A percentile compares a stretch with the other conserved stretches of the same genome.
These are phyloP conservation scores for Acmispon strigosus DNA, from an alignment of 306 rosid genomes.

Conservation along the genomic window DNA sequence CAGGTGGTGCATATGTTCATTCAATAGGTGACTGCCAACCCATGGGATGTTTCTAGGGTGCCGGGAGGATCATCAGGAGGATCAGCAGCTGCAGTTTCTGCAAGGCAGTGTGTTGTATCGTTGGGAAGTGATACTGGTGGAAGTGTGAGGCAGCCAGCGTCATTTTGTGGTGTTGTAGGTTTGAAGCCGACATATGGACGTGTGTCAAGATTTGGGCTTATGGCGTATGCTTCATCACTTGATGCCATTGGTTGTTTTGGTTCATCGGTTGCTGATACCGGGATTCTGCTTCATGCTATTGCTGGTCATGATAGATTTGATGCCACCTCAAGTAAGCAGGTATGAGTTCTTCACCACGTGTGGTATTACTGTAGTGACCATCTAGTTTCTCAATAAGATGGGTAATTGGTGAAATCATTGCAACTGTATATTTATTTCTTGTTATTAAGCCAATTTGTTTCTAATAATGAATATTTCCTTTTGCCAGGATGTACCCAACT, in stretches of 20 bases:
- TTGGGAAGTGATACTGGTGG: slow-evolving; percentile 99
- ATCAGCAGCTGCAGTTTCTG: slow-evolving; percentile 97
- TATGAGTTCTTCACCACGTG: slow-evolving; percentile 20
- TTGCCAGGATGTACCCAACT: slow-evolving; percentile 75
- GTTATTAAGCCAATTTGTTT: slow-evolving; percentile 7
- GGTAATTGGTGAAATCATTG: background rate
- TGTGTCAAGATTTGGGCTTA: slow-evolving; percentile 88
- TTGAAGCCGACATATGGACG: slow-evolving; percentile 97
- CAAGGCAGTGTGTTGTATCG: slow-evolving; percentile 84
- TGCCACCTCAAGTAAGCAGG: slow-evolving; percentile 86
- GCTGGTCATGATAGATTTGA: slow-evolving; percentile 88
- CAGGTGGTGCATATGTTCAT: slow-evolving; percentile 79
- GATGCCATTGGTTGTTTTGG: slow-evolving; percentile 98
- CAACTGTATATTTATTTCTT: background rate
- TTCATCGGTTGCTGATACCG: slow-evolving; percentile 82
- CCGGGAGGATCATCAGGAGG: slow-evolving; percentile 99
- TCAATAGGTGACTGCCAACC: slow-evolving; percentile 96
- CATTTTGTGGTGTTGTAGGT: slow-evolving; percentile 96
- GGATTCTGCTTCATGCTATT: slow-evolving; percentile 82
- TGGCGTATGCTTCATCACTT: slow-evolving; percentile 96
- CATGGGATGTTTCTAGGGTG: slow-evolving; percentile 91
- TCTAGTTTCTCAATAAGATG: background rate
- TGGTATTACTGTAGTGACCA: slow-evolving; percentile 1
- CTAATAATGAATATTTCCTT: background rate
- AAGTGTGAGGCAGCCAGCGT: slow-evolving; percentile 98